A percentile compares a stretch with the other conserved stretches of the same genome.
Conservation (phyloP, 257 asterid species). For the Eustoma russellianum region DNA sequence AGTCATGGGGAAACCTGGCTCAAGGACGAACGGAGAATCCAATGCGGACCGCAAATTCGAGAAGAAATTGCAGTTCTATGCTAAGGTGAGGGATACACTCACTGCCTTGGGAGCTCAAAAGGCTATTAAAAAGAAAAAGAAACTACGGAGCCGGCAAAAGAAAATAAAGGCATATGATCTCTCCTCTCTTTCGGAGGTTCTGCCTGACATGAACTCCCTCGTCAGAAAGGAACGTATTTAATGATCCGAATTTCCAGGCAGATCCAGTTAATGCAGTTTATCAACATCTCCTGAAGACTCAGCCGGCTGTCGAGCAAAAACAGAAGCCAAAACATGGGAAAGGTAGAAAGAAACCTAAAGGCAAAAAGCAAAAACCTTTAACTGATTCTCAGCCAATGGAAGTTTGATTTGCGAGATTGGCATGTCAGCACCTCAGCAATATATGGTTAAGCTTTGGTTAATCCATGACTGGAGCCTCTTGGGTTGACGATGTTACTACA, state of each 20-base stretch:
- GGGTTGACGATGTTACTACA: no score
- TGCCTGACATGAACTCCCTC: slow-evolving; percentile 45
- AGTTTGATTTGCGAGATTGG: slow-evolving; percentile 9
- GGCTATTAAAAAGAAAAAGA: slow-evolving; percentile 55
- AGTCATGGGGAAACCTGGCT: slow-evolving; percentile 16
- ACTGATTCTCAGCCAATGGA: slow-evolving; percentile 45
- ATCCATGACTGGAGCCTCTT: no score
- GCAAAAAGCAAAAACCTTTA: slow-evolving; percentile 34
- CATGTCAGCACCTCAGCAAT: neutral
- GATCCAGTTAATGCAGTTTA: slow-evolving; percentile 64
- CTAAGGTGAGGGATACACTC: slow-evolving; percentile 48
- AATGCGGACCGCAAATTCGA: slow-evolving; percentile 57
- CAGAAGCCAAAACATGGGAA: slow-evolving; percentile 36
- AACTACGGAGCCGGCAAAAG: slow-evolving; percentile 40
- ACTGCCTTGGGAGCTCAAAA: slow-evolving; percentile 25
- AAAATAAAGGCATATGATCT: slow-evolving; percentile 65
- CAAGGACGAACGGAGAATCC: slow-evolving; percentile 27
- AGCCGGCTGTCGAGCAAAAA: slow-evolving; percentile 42
- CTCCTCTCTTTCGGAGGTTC: slow-evolving; percentile 55
- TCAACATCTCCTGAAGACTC: slow-evolving; percentile 69
- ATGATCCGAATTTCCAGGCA: slow-evolving; percentile 48
- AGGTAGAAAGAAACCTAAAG: slow-evolving; percentile 34
- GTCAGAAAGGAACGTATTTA: slow-evolving; percentile 34
- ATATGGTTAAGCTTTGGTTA: no score
- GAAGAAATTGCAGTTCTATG: slow-evolving; percentile 60